A percentile compares a stretch with the other conserved stretches of the same genome.
These are phyloP conservation scores for Ophiocordyceps camponoti-leonardi DNA, from an alignment of 2,329 filamentous ascomycete species.

Conservation along the genomic window DNA sequence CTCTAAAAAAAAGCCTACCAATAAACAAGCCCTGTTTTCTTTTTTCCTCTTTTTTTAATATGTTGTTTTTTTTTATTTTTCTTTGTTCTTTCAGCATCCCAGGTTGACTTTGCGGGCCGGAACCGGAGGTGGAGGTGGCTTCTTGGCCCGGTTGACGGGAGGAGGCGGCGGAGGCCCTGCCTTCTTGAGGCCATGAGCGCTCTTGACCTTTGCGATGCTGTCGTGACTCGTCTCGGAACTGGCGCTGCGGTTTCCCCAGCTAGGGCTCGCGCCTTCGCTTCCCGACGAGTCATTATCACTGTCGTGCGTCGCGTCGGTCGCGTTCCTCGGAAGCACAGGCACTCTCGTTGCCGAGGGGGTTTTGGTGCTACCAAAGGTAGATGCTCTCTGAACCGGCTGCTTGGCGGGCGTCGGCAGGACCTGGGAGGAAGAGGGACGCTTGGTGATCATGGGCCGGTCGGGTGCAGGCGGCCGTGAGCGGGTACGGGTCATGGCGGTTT, in stretches of 20 bases:
- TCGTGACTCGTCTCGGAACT: constrained; percentile 40
- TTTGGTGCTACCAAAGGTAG: constrained; percentile 19
- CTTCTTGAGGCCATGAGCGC: constrained; percentile 25
- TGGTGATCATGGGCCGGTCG: constrained; percentile 27
- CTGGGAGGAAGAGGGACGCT: constrained; percentile 13
- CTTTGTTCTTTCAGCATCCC: constrained; percentile 1
- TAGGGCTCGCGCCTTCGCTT: constrained; percentile 33
- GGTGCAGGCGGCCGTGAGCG: constrained; percentile 28
- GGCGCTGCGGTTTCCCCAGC: constrained; percentile 31
- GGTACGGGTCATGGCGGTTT: constrained; percentile 14
- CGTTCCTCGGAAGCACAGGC: constrained; percentile 26
- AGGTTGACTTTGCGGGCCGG: constrained; percentile 13
- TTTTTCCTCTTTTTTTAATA: too few species aligned
- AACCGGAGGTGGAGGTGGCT: constrained; percentile 18
- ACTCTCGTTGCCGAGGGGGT: constrained; percentile 8
- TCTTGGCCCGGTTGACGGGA: constrained; percentile 27
- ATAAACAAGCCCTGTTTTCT: not conserved
- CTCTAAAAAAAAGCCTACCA: not conserved
- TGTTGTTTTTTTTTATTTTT: not conserved
- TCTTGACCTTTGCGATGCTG: constrained; percentile 18
- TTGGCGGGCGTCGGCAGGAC: constrained; percentile 13
- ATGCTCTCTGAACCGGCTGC: constrained; percentile 18
- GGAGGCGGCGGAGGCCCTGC: constrained; percentile 35
- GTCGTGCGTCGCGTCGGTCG: constrained; percentile 15
- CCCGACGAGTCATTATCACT: constrained; percentile 26